Percentiles rank a stretch among this genome's conserved stretches.
Evolutionary conservation across 805 yeast species (phyloP).

Genomic region (Cyberlindnera americana): DNA sequence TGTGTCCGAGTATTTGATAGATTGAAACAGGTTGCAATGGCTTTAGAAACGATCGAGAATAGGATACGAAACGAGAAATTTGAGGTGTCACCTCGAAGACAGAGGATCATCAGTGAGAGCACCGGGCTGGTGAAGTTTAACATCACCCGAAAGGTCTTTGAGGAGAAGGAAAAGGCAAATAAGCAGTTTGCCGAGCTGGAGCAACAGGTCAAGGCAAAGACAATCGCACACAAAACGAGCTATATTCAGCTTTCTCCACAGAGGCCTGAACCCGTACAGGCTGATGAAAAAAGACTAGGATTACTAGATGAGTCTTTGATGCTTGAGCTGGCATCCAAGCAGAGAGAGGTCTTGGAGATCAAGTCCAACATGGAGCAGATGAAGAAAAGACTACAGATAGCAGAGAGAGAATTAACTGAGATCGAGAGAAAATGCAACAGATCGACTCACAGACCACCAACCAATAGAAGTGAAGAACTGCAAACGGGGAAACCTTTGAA

Average conservation of each 20-base stretch:
- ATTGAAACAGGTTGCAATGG: no score
- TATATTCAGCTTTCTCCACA: slow-evolving; percentile 10
- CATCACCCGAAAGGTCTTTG: slow-evolving; percentile 17
- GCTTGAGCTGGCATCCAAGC: slow-evolving; percentile 46
- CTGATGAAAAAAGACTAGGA: no score
- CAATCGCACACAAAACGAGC: slow-evolving; percentile 5
- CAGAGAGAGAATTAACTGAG: slow-evolving; percentile 36
- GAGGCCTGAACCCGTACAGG: slow-evolving; percentile 2
- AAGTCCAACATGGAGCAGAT: slow-evolving; percentile 36
- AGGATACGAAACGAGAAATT: no score
- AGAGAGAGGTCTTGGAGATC: slow-evolving; percentile 47
- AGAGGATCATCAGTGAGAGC: slow-evolving; percentile 44
- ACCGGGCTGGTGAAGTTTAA: slow-evolving; percentile 48
- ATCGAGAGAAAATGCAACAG: slow-evolving; percentile 33
- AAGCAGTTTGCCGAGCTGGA: slow-evolving; percentile 18
- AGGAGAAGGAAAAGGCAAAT: slow-evolving; percentile 14
- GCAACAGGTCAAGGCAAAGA: background rate
- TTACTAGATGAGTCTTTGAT: slow-evolving; percentile 27
- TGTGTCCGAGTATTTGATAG: no score
- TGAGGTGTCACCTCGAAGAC: slow-evolving; percentile 18
- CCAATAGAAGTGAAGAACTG: background rate
- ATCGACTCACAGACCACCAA: slow-evolving; percentile 7
- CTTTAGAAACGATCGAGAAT: slow-evolving; percentile 9
- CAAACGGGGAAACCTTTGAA: slow-evolving; percentile 7
- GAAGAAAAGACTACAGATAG: slow-evolving; percentile 35